A percentile compares a stretch with the other conserved stretches of the same genome.
phyloP scores from a whole-genome alignment of 2,329 filamentous ascomycete species.

The Stagonosporopsis vannaccii region DNA sequence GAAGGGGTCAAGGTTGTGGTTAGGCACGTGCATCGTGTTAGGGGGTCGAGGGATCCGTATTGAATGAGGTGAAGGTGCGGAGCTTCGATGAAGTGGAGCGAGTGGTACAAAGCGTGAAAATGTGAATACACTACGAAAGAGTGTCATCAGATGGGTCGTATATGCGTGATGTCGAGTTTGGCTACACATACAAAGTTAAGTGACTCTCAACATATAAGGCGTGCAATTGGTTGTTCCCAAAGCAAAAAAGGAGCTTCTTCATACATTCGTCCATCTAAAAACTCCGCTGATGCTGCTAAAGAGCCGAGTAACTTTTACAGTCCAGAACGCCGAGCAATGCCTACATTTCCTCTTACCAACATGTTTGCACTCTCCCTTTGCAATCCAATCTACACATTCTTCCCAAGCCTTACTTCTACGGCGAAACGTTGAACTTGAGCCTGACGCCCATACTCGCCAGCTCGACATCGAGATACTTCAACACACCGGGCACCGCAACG shows the following conservation, averaged over 20 bases:
- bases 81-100: neutral
- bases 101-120: neutral
- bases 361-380: neutral
- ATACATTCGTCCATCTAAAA: slow-evolving; percentile 10
- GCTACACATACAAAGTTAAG: no score
- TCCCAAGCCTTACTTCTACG: slow-evolving; percentile 39
- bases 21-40: slow-evolving; percentile 39
- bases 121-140: no score
- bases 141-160: no score
- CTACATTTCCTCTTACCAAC: slow-evolving; percentile 4
- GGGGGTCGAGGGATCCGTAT: slow-evolving; percentile 30
- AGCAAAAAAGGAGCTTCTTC: neutral
- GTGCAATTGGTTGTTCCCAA: no score
- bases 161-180: no score
- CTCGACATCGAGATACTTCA: slow-evolving; percentile 94
- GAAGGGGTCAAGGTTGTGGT: slow-evolving; percentile 33
- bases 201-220: neutral
- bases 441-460: slow-evolving; percentile 95
- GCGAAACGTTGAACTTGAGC: slow-evolving; percentile 84
- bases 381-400: neutral
- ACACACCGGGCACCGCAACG: slow-evolving; percentile 89
- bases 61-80: slow-evolving; percentile 9
- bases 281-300: slow-evolving; percentile 18
- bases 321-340: slow-evolving; percentile 21
- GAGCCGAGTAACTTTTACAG: slow-evolving; percentile 21